A percentile compares a stretch with the other conserved stretches of the same genome.
Conservation (phyloP, 2,329 filamentous ascomycete species). For the Aspergillus costaricaensis region DNA sequence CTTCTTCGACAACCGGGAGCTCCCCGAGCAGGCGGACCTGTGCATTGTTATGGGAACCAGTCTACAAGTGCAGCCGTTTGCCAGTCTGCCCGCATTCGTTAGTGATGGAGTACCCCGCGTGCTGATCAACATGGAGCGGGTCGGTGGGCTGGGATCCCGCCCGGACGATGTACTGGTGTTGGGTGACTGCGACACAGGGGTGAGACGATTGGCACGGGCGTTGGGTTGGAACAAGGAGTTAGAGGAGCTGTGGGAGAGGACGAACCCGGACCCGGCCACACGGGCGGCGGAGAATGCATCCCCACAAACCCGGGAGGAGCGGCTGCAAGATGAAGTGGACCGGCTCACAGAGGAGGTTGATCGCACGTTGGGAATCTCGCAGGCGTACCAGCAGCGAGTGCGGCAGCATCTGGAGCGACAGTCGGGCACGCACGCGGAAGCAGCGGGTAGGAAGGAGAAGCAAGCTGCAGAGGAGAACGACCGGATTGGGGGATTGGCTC, state of each 20-base stretch:
- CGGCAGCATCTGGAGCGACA: conserved; percentile 32
- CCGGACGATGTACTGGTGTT: conserved; percentile 83
- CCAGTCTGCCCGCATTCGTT: conserved; percentile 70
- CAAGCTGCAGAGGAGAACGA: neutral
- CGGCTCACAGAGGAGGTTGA: conserved; percentile 62
- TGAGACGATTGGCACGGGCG: conserved; percentile 74
- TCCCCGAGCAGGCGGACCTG: conserved; percentile 68
- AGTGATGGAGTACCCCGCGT: conserved; percentile 68
- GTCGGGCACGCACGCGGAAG: conserved; percentile 7
- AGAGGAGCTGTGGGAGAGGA: conserved; percentile 70
- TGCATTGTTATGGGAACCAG: conserved; percentile 88
- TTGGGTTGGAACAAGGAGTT: conserved; percentile 86
- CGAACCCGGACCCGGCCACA: conserved; percentile 64
- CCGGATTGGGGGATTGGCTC: conserved; percentile 27
- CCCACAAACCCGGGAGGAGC: conserved; percentile 55
- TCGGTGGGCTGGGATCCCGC: conserved; percentile 74
- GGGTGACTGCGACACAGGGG: conserved; percentile 79
- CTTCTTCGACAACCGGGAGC: conserved; percentile 63
- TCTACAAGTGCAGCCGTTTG: conserved; percentile 84
- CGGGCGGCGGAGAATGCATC: conserved; percentile 42
- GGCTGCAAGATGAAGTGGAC: conserved; percentile 59
- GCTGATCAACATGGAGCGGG: conserved; percentile 82
- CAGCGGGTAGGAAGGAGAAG: neutral
- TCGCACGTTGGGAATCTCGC: conserved; percentile 53
- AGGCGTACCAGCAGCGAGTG: conserved; percentile 47